Conservation (phyloP, 371 early-diverging fungal genomes). For the Encephalitozoon cuniculi region DNA sequence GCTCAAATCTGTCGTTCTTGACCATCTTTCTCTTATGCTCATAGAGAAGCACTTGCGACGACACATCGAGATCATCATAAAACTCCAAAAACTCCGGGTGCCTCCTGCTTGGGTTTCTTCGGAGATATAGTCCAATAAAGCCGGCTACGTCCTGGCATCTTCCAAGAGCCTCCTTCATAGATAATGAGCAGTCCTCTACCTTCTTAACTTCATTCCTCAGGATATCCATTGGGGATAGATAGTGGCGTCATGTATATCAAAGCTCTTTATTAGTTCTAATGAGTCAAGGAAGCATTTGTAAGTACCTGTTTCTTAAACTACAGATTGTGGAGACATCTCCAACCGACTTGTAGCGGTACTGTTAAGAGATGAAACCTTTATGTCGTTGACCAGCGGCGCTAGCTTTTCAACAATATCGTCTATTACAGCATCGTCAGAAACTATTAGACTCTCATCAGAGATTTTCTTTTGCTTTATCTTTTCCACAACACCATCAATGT, state of each 20-base stretch:
- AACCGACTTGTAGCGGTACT: neutral
- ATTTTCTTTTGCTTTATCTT: conserved; percentile 3
- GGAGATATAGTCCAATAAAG: neutral
- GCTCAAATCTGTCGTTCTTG: neutral
- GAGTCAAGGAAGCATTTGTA: neutral
- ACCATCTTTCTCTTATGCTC: neutral
- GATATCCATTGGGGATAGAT: neutral
- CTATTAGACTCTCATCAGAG: neutral
- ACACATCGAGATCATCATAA: neutral
- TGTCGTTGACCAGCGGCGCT: neutral
- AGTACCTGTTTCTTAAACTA: neutral
- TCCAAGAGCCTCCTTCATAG: neutral
- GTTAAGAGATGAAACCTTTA: neutral
- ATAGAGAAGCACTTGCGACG: neutral
- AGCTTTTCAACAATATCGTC: conserved; percentile 2
- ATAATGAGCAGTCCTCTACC: neutral
- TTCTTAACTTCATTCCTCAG: neutral
- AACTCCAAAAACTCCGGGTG: neutral
- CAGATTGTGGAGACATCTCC: neutral
- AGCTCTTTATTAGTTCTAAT: neutral
- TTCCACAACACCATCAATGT: neutral
- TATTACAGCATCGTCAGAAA: neutral
- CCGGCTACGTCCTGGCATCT: neutral
- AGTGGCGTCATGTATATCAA: neutral
- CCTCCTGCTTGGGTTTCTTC: neutral